Percentiles rank a stretch among this genome's conserved stretches.
These are phyloP conservation scores for Hysterangium stoloniferum DNA, from an alignment of 768 basidiomycete species.

Conservation along the genomic window DNA sequence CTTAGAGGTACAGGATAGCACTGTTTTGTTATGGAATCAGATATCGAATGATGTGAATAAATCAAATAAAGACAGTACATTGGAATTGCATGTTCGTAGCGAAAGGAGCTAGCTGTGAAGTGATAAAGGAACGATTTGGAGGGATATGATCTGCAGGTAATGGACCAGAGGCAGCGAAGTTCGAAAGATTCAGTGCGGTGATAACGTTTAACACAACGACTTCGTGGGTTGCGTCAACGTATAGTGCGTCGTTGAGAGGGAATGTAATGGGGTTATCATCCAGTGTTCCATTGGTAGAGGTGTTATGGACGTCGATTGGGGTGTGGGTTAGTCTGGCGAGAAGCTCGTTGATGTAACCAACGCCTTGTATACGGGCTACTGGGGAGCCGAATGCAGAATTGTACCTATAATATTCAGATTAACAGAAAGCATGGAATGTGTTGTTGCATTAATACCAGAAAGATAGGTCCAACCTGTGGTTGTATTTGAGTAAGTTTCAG, in stretches of 20 bases:
- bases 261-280: constrained; percentile 45
- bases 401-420: constrained; percentile 33
- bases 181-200: constrained; percentile 33
- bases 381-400: constrained; percentile 78
- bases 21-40: constrained; percentile 16
- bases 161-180: constrained; percentile 25
- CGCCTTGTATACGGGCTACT: constrained; percentile 64
- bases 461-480: constrained; percentile 47
- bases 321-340: constrained; percentile 76
- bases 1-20: constrained; percentile 25
- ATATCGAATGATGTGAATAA: background rate
- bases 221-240: constrained; percentile 32
- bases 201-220: constrained; percentile 30
- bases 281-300: constrained; percentile 79
- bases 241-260: constrained; percentile 19
- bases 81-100: constrained; percentile 59
- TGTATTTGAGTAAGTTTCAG: background rate
- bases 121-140: constrained; percentile 18
- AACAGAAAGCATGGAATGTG: background rate
- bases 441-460: constrained; percentile 40
- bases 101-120: constrained; percentile 31
- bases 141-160: constrained; percentile 21
- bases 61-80: constrained; percentile 33
- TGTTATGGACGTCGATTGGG: constrained; percentile 60
- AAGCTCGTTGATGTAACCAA: constrained; percentile 79